These are phyloP conservation scores for Patellaria atrata DNA, from an alignment of 495 filamentous ascomycete genomes.

Conservation along the genomic window DNA sequence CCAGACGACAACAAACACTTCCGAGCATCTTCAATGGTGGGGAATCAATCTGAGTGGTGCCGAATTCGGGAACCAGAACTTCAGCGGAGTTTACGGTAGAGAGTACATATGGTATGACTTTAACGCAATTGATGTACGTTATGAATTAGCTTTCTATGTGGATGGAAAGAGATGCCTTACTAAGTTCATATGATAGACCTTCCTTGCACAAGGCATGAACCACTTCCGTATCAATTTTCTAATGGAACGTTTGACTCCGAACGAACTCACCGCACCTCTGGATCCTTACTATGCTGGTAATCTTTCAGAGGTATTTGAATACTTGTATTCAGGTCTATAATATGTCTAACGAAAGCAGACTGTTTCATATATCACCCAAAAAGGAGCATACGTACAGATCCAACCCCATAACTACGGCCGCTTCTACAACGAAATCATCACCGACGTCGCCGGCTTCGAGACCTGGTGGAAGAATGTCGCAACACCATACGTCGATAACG, in stretches of 20 bases:
- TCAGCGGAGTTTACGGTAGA: constrained; percentile 15
- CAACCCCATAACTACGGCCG: constrained; percentile 63
- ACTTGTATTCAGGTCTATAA: background rate
- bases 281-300: constrained; percentile 33
- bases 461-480: constrained; percentile 53
- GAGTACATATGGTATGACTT: constrained; percentile 19
- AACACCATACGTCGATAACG: constrained; percentile 42
- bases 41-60: constrained; percentile 18
- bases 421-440: constrained; percentile 52
- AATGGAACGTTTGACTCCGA: constrained; percentile 56
- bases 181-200: constrained; percentile 25
- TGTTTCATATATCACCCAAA: constrained; percentile 44
- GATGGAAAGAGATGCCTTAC: background rate
- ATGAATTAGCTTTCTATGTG: background rate
- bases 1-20: no score
- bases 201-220: constrained; percentile 52
- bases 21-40: constrained; percentile 13
- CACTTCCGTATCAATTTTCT: constrained; percentile 55
- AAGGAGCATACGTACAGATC: constrained; percentile 51
- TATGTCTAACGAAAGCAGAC: constrained; percentile 27
- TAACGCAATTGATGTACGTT: constrained; percentile 13
- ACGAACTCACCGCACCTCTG: constrained; percentile 30
- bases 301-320: constrained; percentile 31
- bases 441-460: constrained; percentile 43
- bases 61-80: constrained; percentile 16